Conservation (phyloP, 2,329 filamentous ascomycete species). For the Knufia fluminis region DNA sequence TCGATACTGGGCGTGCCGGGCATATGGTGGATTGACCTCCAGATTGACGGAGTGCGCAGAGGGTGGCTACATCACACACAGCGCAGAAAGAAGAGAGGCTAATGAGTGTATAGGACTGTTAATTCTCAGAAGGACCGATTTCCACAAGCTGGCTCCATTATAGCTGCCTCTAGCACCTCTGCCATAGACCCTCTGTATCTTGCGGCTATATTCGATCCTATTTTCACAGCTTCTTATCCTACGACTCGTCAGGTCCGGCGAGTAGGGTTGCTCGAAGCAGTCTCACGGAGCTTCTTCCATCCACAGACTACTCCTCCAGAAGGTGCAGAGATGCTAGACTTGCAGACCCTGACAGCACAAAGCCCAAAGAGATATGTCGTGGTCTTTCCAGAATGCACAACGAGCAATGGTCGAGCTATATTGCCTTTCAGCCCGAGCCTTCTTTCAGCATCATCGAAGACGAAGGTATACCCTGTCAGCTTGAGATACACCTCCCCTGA, state of each 20-base stretch:
- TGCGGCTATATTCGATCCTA: slow-evolving; percentile 87
- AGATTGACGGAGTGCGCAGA: slow-evolving; percentile 91
- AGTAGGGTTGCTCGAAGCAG: slow-evolving; percentile 66
- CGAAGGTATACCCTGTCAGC: slow-evolving; percentile 82
- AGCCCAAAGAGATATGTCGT: slow-evolving; percentile 70
- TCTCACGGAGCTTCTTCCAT: slow-evolving; percentile 60
- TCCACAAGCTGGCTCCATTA: slow-evolving; percentile 69
- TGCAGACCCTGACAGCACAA: slow-evolving; percentile 53
- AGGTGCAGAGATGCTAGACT: slow-evolving; percentile 46
- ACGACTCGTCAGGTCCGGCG: slow-evolving; percentile 61
- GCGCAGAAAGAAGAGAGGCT: slow-evolving; percentile 6
- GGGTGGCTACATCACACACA: slow-evolving; percentile 45
- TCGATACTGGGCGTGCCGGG: slow-evolving; percentile 77
- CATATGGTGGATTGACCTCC: slow-evolving; percentile 98
- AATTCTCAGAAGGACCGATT: slow-evolving; percentile 65
- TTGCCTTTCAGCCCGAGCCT: slow-evolving; percentile 73
- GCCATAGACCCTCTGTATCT: slow-evolving; percentile 91
- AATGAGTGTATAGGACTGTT: slow-evolving; percentile 44
- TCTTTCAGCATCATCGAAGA: slow-evolving; percentile 54
- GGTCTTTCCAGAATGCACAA: slow-evolving; percentile 88
- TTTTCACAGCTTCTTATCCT: slow-evolving; percentile 84
- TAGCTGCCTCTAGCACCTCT: slow-evolving; percentile 84
- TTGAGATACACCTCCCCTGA: slow-evolving; percentile 82
- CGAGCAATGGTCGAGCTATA: slow-evolving; percentile 86
- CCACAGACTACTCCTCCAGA: slow-evolving; percentile 42